Base-by-base conservation (phyloP, 495 filamentous ascomycete species). In the Aspergillus sparsus region DNA sequence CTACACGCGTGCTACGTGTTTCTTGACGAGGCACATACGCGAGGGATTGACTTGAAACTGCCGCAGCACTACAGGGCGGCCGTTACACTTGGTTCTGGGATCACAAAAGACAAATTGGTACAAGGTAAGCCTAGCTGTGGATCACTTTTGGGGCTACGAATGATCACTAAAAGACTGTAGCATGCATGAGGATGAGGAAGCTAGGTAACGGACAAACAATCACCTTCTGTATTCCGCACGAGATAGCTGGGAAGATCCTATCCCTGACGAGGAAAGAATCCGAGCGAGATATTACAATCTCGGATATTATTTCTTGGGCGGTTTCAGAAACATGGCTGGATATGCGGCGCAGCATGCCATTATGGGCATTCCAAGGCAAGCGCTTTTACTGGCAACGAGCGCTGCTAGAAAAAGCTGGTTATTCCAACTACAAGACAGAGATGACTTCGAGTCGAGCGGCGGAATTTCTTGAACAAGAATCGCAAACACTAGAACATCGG, bases 11-110 rank as follows among this genome's bases (percentile, higher is more conserved):
- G 88, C 62, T 72, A 90, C 0, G 83, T 93, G 0, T 93, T 87
- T 64, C 75, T 93, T 2, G 90, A 92, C 50, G 84, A 94, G 61
- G 82, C 83, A 0, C 90, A 94, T 62, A 92, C 90, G 0, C 72
- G 90, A 62, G 90, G 90, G 0, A 89, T 83, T 1, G 89, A 93
- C 64, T 64, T 94, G 8, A 86, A 80, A 62, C 65, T 94, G 4
- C 89, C 90, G 0, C 55, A 55, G 0, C 13, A 76, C 11, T 86
- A 84, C 57, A 71, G 82, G 11, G 90, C 86, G 3, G 87, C 87
- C 4, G 82, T 94, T 6, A 92, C 87, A 0, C 74, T 93, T 0
- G 88, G 89, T 0, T 78, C 85, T 0, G 73, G 77, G n/a, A 69
- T 89, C 6, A 87, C 87, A 0, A 92, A 93, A 66, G 89, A 93